Conservation (phyloP, 2,329 filamentous ascomycete species). For the Nemania sp. region DNA sequence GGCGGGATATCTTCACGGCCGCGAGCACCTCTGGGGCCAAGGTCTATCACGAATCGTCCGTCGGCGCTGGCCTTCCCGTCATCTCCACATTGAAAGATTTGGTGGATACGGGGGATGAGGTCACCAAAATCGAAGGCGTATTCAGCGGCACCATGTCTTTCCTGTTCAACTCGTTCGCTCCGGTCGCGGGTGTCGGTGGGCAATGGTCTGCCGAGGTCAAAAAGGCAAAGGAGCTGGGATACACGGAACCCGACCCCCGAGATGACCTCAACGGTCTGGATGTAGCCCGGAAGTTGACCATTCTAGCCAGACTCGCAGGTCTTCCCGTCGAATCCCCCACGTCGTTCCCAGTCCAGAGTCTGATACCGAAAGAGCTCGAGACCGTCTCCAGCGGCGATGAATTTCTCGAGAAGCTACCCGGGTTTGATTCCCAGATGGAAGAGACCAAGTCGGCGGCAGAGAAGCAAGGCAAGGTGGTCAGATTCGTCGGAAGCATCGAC, state of each 20-base stretch:
- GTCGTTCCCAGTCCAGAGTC: slow-evolving; percentile 88
- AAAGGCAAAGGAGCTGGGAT: slow-evolving; percentile 90
- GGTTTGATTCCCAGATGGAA: slow-evolving; percentile 91
- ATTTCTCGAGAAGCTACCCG: slow-evolving; percentile 79
- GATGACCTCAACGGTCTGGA: slow-evolving; percentile 88
- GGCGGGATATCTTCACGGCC: slow-evolving; percentile 83
- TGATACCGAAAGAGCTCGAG: slow-evolving; percentile 89
- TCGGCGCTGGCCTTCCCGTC: slow-evolving; percentile 90
- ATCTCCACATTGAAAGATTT: slow-evolving; percentile 93
- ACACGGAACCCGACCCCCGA: slow-evolving; percentile 85
- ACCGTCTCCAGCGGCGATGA: slow-evolving; percentile 76
- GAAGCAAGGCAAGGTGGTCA: slow-evolving; percentile 85
- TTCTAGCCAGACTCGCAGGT: slow-evolving; percentile 84
- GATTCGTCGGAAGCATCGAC: slow-evolving; percentile 94
- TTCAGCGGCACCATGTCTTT: slow-evolving; percentile 98
- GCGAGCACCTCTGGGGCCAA: slow-evolving; percentile 74
- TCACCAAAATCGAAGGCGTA: slow-evolving; percentile 92
- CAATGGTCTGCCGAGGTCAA: slow-evolving; percentile 90
- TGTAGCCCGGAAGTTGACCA: slow-evolving; percentile 94
- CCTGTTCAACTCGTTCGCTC: slow-evolving; percentile 96
- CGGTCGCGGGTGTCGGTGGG: slow-evolving; percentile 73
- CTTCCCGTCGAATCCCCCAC: slow-evolving; percentile 81
- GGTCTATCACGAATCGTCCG: slow-evolving; percentile 93
- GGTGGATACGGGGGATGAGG: slow-evolving; percentile 89
- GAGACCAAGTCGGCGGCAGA: slow-evolving; percentile 82